Evolutionary conservation across 2,329 filamentous ascomycete genomes (phyloP).

Genomic region (Diaporthe eres): DNA sequence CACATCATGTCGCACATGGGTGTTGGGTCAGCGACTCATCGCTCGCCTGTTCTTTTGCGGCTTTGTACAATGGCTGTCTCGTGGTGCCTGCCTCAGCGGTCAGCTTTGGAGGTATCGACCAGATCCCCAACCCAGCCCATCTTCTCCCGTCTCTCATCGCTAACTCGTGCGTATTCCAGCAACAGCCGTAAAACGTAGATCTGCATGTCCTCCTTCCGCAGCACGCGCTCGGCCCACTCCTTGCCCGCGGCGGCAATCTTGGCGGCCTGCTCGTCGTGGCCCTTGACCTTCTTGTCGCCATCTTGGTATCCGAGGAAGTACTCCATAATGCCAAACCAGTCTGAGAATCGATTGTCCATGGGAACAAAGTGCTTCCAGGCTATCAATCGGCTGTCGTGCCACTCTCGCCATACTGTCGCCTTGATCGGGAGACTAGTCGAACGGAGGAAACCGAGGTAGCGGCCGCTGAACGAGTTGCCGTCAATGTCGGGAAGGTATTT

Average conservation of each 20-base stretch:
- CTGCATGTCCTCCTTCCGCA: constrained; percentile 81
- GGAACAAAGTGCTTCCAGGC: constrained; percentile 88
- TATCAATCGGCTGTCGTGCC: constrained; percentile 82
- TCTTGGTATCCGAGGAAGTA: constrained; percentile 77
- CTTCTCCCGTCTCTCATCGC: constrained; percentile 64
- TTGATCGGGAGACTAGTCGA: constrained; percentile 82
- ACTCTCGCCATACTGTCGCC: constrained; percentile 83
- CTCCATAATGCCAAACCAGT: constrained; percentile 80
- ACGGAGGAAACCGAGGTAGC: constrained; percentile 77
- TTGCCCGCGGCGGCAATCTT: constrained; percentile 76
- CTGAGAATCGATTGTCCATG: constrained; percentile 80
- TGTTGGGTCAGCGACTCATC: background rate
- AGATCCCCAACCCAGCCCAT: constrained; percentile 59
- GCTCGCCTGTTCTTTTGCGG: background rate
- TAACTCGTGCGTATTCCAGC: constrained; percentile 73
- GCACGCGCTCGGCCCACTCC: constrained; percentile 76
- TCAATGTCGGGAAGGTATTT: constrained; percentile 85
- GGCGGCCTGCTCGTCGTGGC: constrained; percentile 71
- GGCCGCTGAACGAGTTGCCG: constrained; percentile 79
- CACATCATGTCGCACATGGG: background rate
- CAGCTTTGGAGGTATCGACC: background rate
- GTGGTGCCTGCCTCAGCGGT: background rate
- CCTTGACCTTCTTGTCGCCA: constrained; percentile 44
- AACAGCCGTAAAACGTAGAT: constrained; percentile 77
- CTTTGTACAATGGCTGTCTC: background rate